These are phyloP conservation scores for Chenopodium suecicum DNA, from an alignment of 148 eudicot genomes.

Conservation along the genomic window DNA sequence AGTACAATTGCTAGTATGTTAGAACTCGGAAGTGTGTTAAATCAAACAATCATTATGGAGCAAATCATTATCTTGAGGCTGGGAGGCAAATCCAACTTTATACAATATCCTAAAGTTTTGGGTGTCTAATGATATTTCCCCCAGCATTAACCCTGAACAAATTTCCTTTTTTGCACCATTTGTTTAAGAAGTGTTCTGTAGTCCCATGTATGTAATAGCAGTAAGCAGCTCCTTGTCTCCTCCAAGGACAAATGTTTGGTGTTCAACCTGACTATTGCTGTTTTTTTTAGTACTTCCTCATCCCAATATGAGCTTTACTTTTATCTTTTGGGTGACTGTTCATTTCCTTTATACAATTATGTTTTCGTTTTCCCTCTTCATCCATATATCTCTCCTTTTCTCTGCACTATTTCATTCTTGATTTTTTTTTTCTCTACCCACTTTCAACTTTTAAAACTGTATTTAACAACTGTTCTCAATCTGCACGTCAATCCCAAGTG, in stretches of 20 bases:
- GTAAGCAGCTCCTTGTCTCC: neutral
- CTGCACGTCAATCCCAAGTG: neutral
- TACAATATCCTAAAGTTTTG: too few relatives aligned
- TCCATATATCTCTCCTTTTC: neutral
- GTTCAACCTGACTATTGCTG: neutral
- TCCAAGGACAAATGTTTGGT: neutral
- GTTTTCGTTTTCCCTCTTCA: neutral
- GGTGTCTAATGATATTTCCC: too few relatives aligned
- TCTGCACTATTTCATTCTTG: neutral
- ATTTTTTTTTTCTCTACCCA: neutral
- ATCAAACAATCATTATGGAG: neutral
- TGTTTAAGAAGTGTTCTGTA: neutral
- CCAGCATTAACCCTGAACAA: neutral
- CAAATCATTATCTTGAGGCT: neutral
- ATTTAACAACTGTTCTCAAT: neutral
- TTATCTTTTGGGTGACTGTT: neutral
- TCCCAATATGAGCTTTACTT: too few relatives aligned
- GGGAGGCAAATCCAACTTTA: too few relatives aligned
- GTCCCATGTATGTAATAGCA: neutral
- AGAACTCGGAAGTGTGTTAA: neutral
- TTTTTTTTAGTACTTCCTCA: slow-evolving; percentile 3
- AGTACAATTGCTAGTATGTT: neutral
- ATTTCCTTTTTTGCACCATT: neutral
- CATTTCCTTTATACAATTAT: neutral
- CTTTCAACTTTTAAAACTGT: neutral